Base-by-base conservation (phyloP, 441 rosid species). In the Pelargonium myrrhifolium region DNA sequence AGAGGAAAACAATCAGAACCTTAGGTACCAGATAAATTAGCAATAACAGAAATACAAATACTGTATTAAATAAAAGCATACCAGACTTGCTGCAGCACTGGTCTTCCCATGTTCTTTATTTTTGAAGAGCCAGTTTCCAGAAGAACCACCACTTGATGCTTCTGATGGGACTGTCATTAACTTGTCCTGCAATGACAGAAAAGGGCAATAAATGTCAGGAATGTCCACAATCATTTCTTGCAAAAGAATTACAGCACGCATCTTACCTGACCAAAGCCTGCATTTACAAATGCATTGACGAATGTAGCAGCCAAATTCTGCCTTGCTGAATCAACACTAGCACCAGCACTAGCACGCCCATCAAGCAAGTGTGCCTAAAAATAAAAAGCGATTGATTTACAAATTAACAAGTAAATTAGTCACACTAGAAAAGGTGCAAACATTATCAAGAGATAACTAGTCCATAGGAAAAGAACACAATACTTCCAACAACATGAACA, bases 71-170 rank as follows among this genome's bases (percentile, higher is more conserved):
- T 35, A 43, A 67, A 71, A 14, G 51, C 81, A 49, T 79, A 93
- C 98, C 90, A 94, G 77, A 84, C 99, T 94, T 59, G 99, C 98
- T 65, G 94, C 94, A 69, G 98, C 98, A 82, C 99, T 94, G 74
- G 87, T 81, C 80, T 94, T 92, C 70, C 94, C 98, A 67, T 92
- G 97, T 66, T 92, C 99, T 76, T 88, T 94, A 72, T 94, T 92
- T 78, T 90, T 94, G 82, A 89, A 89, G 74, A 94, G 94, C 98
- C 98, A 94, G 68, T 82, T 87, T 77, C 85, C 97, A 14, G 96
- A 81, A 59, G 93, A 64, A 71, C 87, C 85, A 31, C 88, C 74
- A 71, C 83, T 78, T 62, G 96, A 75, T 58, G 87, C 62, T 76
- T 94, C 98, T 63, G 94, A 78, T 69, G 80, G 86, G 22, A 81